Evolutionary conservation across 345 rosid species (phyloP).

Genomic region (Physaria fendleri): DNA sequence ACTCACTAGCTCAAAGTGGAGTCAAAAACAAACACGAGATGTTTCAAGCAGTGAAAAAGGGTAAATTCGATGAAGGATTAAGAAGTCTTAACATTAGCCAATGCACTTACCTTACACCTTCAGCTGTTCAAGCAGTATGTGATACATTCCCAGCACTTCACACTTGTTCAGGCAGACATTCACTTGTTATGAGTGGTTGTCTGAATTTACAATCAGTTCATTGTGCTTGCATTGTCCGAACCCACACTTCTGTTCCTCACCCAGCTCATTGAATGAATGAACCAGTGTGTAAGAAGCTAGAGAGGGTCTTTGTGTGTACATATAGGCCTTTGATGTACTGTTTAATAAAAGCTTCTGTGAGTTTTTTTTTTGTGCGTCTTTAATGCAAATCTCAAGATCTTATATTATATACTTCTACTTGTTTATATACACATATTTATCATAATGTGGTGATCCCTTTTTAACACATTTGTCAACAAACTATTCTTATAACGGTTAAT

Average conservation of each 20-base stretch:
- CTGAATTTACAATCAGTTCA: constrained; percentile 76
- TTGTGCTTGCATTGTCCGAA: constrained; percentile 70
- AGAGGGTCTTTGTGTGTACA: constrained; percentile 18
- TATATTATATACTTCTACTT: too few relatives aligned
- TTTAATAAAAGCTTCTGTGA: constrained; percentile 5
- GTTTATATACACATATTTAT: too few relatives aligned
- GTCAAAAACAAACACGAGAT: constrained; percentile 53
- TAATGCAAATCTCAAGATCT: constrained; percentile 7
- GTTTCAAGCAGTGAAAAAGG: constrained; percentile 47
- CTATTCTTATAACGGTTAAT: too few relatives aligned
- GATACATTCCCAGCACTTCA: constrained; percentile 93
- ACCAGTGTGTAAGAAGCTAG: not conserved
- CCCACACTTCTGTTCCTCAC: constrained; percentile 17
- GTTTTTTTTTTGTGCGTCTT: not conserved
- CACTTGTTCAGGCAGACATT: constrained; percentile 90
- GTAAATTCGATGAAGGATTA: constrained; percentile 53
- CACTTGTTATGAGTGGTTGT: constrained; percentile 96
- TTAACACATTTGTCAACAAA: too few relatives aligned
- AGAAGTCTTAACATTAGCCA: constrained; percentile 89
- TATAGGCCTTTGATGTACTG: constrained; percentile 1
- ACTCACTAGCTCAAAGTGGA: constrained; percentile 67
- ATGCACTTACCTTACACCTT: constrained; percentile 91
- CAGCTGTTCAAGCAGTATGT: constrained; percentile 88
- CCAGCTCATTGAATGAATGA: constrained; percentile 22
- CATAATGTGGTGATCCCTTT: too few relatives aligned